Evolutionary conservation across 1,284 basidiomycete genomes (phyloP).

Genomic region (Ganoderma meredithae): DNA sequence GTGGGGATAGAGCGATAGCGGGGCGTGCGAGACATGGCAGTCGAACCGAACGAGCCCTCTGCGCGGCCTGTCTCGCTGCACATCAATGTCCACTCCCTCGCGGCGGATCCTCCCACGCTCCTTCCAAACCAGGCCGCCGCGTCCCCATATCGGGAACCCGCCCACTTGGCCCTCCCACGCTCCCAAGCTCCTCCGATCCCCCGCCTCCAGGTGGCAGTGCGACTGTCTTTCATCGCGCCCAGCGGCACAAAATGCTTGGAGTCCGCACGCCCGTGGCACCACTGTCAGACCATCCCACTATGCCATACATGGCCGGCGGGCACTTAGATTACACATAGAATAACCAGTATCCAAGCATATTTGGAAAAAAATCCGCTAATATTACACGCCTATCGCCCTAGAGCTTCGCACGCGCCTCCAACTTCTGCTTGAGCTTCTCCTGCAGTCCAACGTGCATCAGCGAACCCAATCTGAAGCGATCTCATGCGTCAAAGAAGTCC

Average conservation of each 20-base stretch:
- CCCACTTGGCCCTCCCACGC: background rate
- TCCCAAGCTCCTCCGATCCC: background rate
- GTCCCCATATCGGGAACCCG: conserved; percentile 4
- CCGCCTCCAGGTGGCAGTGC: background rate
- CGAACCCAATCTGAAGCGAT: background rate
- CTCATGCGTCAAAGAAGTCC: background rate
- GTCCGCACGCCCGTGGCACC: background rate
- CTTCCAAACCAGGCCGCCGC: conserved; percentile 6
- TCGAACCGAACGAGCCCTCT: background rate
- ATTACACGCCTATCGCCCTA: background rate
- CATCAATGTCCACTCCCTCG: background rate
- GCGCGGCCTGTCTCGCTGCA: background rate
- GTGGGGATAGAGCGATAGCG: conserved; percentile 6
- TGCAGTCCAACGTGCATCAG: conserved; percentile 35
- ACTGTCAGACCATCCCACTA: background rate
- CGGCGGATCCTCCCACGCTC: conserved; percentile 14
- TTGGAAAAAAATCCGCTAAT: background rate
- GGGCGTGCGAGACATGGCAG: conserved; percentile 22
- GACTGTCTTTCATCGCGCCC: background rate
- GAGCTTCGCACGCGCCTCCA: conserved; percentile 41
- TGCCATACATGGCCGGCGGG: background rate
- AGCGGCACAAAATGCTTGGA: background rate
- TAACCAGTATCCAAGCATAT: background rate
- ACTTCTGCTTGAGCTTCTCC: conserved; percentile 66
- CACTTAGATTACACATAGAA: conserved; percentile 2